Conservation (phyloP, 169 alveolate genomes). For the Plasmodium vivax region DNA sequence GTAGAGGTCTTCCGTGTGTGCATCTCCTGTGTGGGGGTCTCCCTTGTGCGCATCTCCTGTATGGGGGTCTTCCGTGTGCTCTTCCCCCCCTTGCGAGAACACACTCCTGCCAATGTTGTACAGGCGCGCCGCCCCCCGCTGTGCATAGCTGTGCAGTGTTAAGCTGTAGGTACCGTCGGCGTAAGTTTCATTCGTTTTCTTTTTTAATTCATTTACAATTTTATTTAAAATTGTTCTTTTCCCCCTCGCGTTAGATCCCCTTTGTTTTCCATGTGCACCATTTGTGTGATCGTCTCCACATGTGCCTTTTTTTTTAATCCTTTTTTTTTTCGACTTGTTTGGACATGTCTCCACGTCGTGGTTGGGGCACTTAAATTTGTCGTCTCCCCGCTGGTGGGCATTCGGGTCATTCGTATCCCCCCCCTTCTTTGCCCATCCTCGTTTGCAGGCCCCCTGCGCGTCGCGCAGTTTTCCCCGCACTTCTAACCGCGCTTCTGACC, state of each 20-base stretch:
- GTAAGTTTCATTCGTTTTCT: conserved; percentile 18
- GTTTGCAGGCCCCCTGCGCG: neutral
- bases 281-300: neutral
- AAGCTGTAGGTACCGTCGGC: conserved; percentile 16
- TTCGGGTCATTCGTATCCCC: neutral
- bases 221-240: conserved; percentile 16
- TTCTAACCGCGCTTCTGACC: neutral
- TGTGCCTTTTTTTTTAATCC: neutral
- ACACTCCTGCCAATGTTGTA: conserved; percentile 26
- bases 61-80: neutral
- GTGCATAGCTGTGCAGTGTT: conserved; percentile 36
- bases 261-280: neutral
- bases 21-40: neutral
- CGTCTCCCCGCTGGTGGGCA: neutral
- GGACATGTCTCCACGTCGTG: neutral
- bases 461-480: neutral
- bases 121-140: neutral
- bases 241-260: neutral
- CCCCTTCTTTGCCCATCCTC: neutral
- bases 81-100: neutral
- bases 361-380: neutral
- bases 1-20: neutral
- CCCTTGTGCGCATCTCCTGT: too few relatives aligned
- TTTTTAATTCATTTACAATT: conserved; percentile 48
- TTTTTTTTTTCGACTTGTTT: neutral